A percentile compares a stretch with the other conserved stretches of the same genome.
These are phyloP conservation scores for Pythium plurisporium DNA, from an alignment of 352 stramenopile species.

Conservation along the genomic window DNA sequence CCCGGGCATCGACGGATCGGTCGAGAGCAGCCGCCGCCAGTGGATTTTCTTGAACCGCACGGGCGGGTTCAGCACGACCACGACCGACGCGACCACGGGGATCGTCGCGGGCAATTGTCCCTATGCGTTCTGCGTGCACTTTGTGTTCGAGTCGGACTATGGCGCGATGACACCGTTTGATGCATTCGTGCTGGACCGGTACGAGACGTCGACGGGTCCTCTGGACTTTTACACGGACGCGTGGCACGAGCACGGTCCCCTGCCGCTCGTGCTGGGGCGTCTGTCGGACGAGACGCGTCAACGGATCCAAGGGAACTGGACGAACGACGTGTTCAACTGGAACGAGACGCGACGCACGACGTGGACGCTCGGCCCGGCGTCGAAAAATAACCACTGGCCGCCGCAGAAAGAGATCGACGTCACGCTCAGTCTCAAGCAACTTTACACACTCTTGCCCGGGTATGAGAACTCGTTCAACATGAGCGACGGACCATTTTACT, in stretches of 20 bases:
- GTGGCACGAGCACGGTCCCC: not conserved
- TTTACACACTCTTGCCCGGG: conserved; percentile 44
- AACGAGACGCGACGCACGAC: conserved; percentile 33
- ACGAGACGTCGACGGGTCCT: conserved; percentile 19
- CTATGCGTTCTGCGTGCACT: conserved; percentile 24
- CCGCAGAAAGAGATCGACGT: conserved; percentile 34
- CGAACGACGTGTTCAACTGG: conserved; percentile 5
- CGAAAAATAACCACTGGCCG: conserved; percentile 13
- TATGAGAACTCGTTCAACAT: conserved; percentile 2
- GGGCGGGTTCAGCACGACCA: no score
- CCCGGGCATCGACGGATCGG: no score
- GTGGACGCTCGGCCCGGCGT: conserved; percentile 37
- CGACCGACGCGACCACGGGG: not conserved
- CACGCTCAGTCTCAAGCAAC: conserved; percentile 53
- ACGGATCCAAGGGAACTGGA: not conserved
- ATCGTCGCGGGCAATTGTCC: not conserved
- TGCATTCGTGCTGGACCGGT: conserved; percentile 44
- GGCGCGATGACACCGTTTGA: conserved; percentile 46
- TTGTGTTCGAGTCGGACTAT: conserved; percentile 44
- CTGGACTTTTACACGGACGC: not conserved
- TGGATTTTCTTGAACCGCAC: no score
- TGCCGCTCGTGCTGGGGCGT: conserved; percentile 32
- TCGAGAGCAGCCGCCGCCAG: no score
- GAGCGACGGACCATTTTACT: conserved; percentile 36
- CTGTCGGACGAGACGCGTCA: conserved; percentile 20